Evolutionary conservation across 345 rosid genomes (phyloP).

Genomic region (Luvunga scandens): DNA sequence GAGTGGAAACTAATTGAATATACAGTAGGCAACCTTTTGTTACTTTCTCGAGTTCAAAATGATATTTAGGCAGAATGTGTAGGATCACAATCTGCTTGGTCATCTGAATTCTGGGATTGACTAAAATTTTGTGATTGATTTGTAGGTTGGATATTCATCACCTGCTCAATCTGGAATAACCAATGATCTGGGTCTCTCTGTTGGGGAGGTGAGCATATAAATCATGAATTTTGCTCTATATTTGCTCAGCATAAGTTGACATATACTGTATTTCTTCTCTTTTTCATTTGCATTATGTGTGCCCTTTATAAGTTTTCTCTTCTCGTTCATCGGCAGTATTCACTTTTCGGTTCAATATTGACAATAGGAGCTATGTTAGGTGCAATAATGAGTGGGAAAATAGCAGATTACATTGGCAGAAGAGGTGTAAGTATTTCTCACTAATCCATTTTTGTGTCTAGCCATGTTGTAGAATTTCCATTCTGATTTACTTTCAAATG

Average conservation of each 20-base stretch:
- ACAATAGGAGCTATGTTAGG: conserved; percentile 87
- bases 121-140: conserved; percentile 7
- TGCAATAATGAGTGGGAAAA: conserved; percentile 61
- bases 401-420: conserved; percentile 68
- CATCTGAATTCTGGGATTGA: background rate
- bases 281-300: background rate
- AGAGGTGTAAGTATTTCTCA: conserved; percentile 45
- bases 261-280: background rate
- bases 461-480: background rate
- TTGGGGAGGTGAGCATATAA: conserved; percentile 46
- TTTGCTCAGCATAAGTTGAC: too few relatives aligned
- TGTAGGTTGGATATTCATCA: conserved; percentile 82
- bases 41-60: background rate
- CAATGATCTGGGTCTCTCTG: conserved; percentile 57
- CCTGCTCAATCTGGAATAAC: conserved; percentile 80
- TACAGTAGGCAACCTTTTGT: background rate
- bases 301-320: background rate
- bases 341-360: conserved; percentile 73
- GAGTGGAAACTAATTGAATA: background rate
- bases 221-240: background rate
- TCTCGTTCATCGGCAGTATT: conserved; percentile 45
- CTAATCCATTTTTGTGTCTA: background rate
- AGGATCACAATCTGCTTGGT: background rate
- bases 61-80: background rate
- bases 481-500: background rate